Evolutionary conservation across 75 land plant species (phyloP).

Genomic region (Ceratopteris richardii): DNA sequence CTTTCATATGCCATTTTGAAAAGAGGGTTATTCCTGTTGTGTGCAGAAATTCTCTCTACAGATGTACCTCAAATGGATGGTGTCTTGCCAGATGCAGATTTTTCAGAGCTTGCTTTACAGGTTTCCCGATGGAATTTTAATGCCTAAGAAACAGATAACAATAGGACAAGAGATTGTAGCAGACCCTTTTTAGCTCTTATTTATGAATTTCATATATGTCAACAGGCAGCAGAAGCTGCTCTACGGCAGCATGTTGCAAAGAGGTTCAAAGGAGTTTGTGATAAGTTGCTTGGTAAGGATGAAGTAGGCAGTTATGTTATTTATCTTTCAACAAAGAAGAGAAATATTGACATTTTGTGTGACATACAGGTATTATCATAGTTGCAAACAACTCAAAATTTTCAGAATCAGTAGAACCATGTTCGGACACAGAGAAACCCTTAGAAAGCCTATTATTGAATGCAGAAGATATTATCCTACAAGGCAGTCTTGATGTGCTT

Average conservation of each 20-base stretch:
- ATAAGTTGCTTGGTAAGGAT: constrained; percentile 59
- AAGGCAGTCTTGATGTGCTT: constrained; percentile 74
- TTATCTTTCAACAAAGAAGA: no score
- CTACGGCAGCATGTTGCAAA: constrained; percentile 50
- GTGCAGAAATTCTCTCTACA: constrained; percentile 57
- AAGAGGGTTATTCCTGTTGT: no score
- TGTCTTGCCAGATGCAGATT: constrained; percentile 76
- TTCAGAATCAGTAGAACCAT: constrained; percentile 10
- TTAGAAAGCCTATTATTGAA: constrained; percentile 54
- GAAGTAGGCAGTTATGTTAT: no score
- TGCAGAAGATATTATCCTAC: constrained; percentile 54
- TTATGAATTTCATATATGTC: constrained; percentile 5
- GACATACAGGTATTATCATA: not conserved
- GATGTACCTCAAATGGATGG: constrained; percentile 70
- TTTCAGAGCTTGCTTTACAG: constrained; percentile 46
- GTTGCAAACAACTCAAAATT: not conserved
- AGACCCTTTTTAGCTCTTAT: no score
- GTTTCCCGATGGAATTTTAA: constrained; percentile 15
- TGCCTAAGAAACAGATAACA: no score
- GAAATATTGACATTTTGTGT: no score
- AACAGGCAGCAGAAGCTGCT: constrained; percentile 59
- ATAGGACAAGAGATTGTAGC: no score
- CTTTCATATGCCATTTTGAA: no score
- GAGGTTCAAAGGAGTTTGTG: constrained; percentile 39
- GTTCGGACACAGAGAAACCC: constrained; percentile 19